Evolutionary conservation across 2,329 filamentous ascomycete species (phyloP).

Genomic region (Botrytis fabae): DNA sequence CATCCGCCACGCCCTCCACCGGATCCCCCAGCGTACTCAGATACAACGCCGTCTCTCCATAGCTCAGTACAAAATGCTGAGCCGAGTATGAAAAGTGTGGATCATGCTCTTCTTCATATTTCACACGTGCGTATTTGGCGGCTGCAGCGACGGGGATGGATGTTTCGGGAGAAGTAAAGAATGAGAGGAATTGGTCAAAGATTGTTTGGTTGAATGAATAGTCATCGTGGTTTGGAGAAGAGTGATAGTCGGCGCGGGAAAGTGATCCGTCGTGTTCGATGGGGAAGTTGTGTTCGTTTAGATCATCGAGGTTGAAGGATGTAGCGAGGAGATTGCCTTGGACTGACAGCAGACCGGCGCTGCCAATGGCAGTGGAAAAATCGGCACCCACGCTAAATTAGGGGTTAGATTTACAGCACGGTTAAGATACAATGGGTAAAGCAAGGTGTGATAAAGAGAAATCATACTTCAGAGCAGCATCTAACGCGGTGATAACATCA

Average conservation of each 20-base stretch:
- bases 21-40: not conserved
- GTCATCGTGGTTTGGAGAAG: slow-evolving; percentile 16
- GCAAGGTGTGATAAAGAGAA: not conserved
- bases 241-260: slow-evolving; percentile 40
- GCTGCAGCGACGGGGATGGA: not conserved
- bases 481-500: not conserved
- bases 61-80: not conserved
- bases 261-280: slow-evolving; percentile 44
- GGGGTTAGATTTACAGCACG: slow-evolving; percentile 24
- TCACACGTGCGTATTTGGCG: not conserved
- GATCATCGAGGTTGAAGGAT: slow-evolving; percentile 33
- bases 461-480: not conserved
- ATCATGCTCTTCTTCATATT: not conserved
- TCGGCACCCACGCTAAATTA: slow-evolving; percentile 41
- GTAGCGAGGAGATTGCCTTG: slow-evolving; percentile 28
- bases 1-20: not conserved
- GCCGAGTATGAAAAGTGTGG: not conserved
- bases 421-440: too few species aligned
- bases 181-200: not conserved
- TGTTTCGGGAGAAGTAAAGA: not conserved
- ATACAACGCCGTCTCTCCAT: slow-evolving; percentile 5
- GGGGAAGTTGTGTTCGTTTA: slow-evolving; percentile 39
- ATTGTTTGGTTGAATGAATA: slow-evolving; percentile 11
- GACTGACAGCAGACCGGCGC: slow-evolving; percentile 32
- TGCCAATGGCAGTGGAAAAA: slow-evolving; percentile 36